Conservation (phyloP, 164 flowering plant species). For the Stephania cephalantha region DNA sequence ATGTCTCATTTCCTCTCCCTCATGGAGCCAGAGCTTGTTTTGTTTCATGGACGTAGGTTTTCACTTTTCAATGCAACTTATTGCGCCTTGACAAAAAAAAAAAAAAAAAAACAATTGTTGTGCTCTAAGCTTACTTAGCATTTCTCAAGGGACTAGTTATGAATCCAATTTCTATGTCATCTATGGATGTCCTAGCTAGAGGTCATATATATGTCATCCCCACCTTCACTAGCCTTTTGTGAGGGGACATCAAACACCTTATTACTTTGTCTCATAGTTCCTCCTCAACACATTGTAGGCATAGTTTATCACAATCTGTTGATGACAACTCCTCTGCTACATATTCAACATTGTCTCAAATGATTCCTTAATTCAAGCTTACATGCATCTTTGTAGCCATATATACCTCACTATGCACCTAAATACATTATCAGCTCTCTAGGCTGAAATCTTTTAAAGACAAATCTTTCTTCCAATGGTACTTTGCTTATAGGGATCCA, state of each 20-base stretch:
- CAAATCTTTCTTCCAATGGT: constrained; percentile 53
- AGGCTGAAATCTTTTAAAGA: constrained; percentile 51
- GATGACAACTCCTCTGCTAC: constrained; percentile 30
- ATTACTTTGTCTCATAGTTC: constrained; percentile 48
- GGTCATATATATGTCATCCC: constrained; percentile 60
- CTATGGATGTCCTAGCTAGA: constrained; percentile 29
- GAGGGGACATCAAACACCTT: constrained; percentile 55
- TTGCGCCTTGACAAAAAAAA: too few species aligned
- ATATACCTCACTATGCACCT: constrained; percentile 58
- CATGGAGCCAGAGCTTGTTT: too few species aligned
- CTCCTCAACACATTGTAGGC: constrained; percentile 50
- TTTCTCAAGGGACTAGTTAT: too few species aligned
- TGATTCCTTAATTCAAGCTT: constrained; percentile 26
- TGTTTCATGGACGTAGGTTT: too few species aligned
- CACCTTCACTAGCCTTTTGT: constrained; percentile 51
- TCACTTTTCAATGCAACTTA: too few species aligned
- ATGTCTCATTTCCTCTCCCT: too few species aligned
- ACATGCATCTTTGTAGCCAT: constrained; percentile 72
- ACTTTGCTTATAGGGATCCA: constrained; percentile 60
- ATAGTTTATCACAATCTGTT: constrained; percentile 44
- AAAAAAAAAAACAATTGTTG: too few species aligned
- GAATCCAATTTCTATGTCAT: too few species aligned
- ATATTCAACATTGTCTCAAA: constrained; percentile 49
- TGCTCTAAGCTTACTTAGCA: too few species aligned
- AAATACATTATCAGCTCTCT: constrained; percentile 37